A percentile compares a stretch with the other conserved stretches of the same genome.
phyloP scores from a whole-genome alignment of 2,329 filamentous ascomycete genomes.

The Monilinia fructigena region DNA sequence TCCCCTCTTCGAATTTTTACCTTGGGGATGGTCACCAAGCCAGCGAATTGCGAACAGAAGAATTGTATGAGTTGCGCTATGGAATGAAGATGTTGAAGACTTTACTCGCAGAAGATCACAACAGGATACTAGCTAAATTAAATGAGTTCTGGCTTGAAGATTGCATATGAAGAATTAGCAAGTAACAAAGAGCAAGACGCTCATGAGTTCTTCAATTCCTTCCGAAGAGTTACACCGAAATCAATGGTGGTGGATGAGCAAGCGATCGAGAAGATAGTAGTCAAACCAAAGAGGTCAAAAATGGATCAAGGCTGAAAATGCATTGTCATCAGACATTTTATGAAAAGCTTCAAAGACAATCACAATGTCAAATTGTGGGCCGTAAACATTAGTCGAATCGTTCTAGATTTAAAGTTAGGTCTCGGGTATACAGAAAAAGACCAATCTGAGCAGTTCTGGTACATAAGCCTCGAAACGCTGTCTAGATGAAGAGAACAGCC shows the following conservation, averaged over 20 bases:
- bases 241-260: conserved; percentile 63
- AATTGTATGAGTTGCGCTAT: conserved; percentile 69
- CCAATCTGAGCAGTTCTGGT: conserved; percentile 43
- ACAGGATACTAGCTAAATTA: conserved; percentile 91
- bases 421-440: conserved; percentile 73
- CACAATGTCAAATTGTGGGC: conserved; percentile 87
- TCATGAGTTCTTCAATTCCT: conserved; percentile 97
- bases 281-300: conserved; percentile 31
- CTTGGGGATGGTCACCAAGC: conserved; percentile 85
- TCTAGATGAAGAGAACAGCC: conserved; percentile 81
- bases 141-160: too few species aligned
- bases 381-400: conserved; percentile 78
- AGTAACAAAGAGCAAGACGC: conserved; percentile 96
- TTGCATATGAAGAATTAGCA: conserved; percentile 71
- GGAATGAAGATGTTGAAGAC: conserved; percentile 74
- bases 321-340: conserved; percentile 95
- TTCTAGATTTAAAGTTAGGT: conserved; percentile 88
- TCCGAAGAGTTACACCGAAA: conserved; percentile 81
- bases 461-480: conserved; percentile 69
- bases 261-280: conserved; percentile 29
- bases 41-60: conserved; percentile 66
- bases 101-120: conserved; percentile 71
- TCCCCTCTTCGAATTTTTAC: conserved; percentile 87
- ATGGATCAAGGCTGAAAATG: conserved; percentile 64
- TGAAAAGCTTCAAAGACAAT: conserved; percentile 88